These are phyloP conservation scores for Penicillium subrubescens DNA, from an alignment of 495 filamentous ascomycete species.

Conservation along the genomic window DNA sequence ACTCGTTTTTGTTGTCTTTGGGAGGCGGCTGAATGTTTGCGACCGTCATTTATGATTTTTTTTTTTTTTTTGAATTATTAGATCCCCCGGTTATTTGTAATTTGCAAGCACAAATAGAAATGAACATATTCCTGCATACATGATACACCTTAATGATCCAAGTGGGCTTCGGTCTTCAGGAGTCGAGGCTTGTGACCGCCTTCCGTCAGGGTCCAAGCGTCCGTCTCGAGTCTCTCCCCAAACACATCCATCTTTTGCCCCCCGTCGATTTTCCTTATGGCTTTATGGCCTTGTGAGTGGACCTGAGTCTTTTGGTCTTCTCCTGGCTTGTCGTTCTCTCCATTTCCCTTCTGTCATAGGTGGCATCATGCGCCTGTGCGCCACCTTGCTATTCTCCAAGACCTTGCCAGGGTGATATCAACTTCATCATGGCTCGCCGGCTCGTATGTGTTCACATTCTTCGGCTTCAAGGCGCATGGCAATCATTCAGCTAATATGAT, in stretches of 20 bases:
- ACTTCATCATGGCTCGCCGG: constrained; percentile 49
- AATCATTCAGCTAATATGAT: constrained; percentile 9
- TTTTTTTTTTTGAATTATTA: constrained; percentile 9
- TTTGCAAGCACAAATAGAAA: constrained; percentile 13
- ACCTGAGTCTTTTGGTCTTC: constrained; percentile 30
- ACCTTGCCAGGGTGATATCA: constrained; percentile 40
- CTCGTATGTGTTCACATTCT: constrained; percentile 36
- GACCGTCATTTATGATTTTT: constrained; percentile 3
- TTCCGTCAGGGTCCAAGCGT: constrained; percentile 29
- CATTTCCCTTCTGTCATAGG: background rate
- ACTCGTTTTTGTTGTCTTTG: background rate
- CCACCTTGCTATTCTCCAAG: constrained; percentile 25
- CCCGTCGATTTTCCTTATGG: constrained; percentile 10
- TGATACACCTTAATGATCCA: background rate
- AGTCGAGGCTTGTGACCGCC: constrained; percentile 22
- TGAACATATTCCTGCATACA: background rate
- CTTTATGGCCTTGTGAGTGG: constrained; percentile 25
- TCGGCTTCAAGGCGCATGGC: background rate
- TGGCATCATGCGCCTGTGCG: constrained; percentile 32
- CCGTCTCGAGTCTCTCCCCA: constrained; percentile 8
- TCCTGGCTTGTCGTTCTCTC: constrained; percentile 20
- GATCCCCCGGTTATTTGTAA: constrained; percentile 10
- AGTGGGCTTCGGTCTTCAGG: constrained; percentile 4
- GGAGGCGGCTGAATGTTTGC: background rate
- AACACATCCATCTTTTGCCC: constrained; percentile 20